Base-by-base conservation (phyloP, 495 filamentous ascomycete species). In the Aspergillus coremiiformis region DNA sequence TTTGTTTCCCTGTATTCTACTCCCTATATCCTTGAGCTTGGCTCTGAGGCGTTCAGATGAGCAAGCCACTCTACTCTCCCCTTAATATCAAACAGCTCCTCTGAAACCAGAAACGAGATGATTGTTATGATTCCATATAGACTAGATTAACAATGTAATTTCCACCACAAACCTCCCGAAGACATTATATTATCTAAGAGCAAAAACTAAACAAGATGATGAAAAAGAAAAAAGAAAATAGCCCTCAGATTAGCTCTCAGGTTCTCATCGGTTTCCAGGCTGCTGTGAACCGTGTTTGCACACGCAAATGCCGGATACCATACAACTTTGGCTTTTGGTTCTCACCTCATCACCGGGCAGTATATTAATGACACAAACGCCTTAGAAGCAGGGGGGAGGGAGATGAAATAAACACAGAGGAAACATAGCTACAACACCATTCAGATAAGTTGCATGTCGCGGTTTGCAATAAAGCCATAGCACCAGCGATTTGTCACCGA, bases 241-340 rank as follows among this genome's bases (percentile, higher is more conserved):
- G 68, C 71, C 71, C 75, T 78, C 74, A 73, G 76, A 78, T 78
- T 78, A 78, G 76, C 76, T 78, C 76, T 78, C 76, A 63, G 56
- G 75, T 78, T 77, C 68, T 72, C 76, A 78, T 64, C 39, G 73
- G 65, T 68, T 69, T 75, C 76, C 75, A 67, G 59, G 54, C 64
- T 27, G 41, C 22, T 54, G 35, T 53, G 52, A 45, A 35, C 39
- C 8, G 26, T 44, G 22, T 20, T 15, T 27, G 56, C 32, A 39
- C 51, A 42, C n/a, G 55, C 32, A 43, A 17, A 41, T 44, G 65
- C 62, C 70, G 74, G 76, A 66, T 77, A 71, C 62, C 75, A 55
- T 70, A 59, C 75, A 76, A 73, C 62, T 78, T 78, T 78, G 76
- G 76, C 76, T 78, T 78, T 78, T 76, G 74, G 70, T 65, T 66